These are phyloP conservation scores for Colletotrichum theobromicola DNA, from an alignment of 2,329 filamentous ascomycete genomes.

Conservation along the genomic window DNA sequence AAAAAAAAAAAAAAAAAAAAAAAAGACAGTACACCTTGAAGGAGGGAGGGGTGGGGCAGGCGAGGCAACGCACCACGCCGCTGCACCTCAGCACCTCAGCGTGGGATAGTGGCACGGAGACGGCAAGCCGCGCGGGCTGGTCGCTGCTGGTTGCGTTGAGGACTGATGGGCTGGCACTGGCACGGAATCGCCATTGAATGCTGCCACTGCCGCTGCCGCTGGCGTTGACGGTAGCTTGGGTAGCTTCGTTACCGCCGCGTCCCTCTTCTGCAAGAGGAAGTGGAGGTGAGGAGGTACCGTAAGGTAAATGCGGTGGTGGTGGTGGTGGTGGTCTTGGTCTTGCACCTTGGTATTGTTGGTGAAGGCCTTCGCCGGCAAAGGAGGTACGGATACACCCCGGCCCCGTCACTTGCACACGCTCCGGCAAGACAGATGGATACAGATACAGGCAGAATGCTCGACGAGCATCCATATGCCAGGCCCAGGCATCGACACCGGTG, in stretches of 20 bases:
- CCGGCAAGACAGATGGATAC: not conserved
- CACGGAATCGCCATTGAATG: not conserved
- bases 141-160: slow-evolving; percentile 18
- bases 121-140: slow-evolving; percentile 10
- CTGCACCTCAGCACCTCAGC: not conserved
- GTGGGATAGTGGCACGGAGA: slow-evolving; percentile 20
- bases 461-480: not conserved
- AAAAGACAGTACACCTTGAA: not conserved
- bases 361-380: not conserved
- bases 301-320: not conserved
- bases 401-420: not conserved
- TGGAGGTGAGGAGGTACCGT: not conserved
- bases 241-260: not conserved
- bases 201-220: not conserved
- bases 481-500: not conserved
- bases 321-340: not conserved
- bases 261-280: not conserved
- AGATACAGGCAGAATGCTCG: not conserved
- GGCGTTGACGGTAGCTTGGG: not conserved
- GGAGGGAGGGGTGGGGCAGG: not conserved
- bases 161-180: not conserved
- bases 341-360: not conserved
- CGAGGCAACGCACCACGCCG: not conserved
- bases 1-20: not conserved
- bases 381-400: not conserved